phyloP scores from a whole-genome alignment of 108 stramenopile species.

The Nitzschia palea region DNA sequence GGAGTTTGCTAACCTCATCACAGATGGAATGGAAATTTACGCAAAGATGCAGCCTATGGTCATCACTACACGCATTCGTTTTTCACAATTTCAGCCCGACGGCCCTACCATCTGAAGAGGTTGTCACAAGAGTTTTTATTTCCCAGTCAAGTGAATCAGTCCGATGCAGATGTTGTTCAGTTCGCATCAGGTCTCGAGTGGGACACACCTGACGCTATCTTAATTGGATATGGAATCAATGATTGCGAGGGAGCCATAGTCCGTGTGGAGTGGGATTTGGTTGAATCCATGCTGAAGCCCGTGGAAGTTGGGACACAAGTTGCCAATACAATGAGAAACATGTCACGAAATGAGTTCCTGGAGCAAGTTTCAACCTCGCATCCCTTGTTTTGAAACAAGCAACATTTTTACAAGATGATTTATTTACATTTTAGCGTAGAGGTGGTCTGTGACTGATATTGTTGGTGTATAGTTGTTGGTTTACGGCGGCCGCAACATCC shows the following conservation, averaged over 20 bases:
- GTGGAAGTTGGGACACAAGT: constrained; percentile 18
- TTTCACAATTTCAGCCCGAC: constrained; percentile 24
- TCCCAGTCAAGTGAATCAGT: not conserved
- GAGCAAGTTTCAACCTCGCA: too few species aligned
- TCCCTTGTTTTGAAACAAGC: too few species aligned
- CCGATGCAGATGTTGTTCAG: constrained; percentile 76
- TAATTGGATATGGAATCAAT: constrained; percentile 53
- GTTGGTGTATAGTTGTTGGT: too few species aligned
- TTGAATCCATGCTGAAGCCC: constrained; percentile 23
- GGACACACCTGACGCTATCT: not conserved
- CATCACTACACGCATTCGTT: constrained; percentile 75
- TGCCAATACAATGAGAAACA: not conserved
- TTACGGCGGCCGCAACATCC: too few species aligned
- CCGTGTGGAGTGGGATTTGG: constrained; percentile 6
- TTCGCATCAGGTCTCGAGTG: constrained; percentile 68
- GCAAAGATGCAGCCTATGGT: constrained; percentile 64
- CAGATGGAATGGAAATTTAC: constrained; percentile 44
- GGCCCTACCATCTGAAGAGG: constrained; percentile 35
- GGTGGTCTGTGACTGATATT: too few species aligned
- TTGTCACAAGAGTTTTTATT: constrained; percentile 65
- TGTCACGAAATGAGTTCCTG: not conserved
- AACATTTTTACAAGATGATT: too few species aligned
- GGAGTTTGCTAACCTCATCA: not conserved
- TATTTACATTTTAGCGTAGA: too few species aligned
- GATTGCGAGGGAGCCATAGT: constrained; percentile 52